phyloP scores from a whole-genome alignment of 2,329 filamentous ascomycete genomes.

The Colletotrichum plurivorum region DNA sequence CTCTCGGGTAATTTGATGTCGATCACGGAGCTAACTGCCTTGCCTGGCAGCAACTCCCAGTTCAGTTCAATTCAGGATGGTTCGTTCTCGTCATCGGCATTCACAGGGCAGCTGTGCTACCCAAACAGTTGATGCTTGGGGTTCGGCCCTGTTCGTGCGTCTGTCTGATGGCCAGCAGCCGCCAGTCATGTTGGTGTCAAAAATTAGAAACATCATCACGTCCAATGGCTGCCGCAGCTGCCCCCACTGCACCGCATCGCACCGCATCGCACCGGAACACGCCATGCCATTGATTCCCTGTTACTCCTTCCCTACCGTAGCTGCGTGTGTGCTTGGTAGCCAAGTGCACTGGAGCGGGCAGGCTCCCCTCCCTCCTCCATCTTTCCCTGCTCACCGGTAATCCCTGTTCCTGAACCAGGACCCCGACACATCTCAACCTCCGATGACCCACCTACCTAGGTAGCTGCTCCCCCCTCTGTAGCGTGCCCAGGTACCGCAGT shows the following conservation, averaged over 20 bases:
- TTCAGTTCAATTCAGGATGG: background rate
- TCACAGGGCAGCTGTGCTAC: background rate
- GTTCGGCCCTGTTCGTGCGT: too few species aligned
- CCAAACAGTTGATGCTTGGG: background rate
- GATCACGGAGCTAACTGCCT: background rate
- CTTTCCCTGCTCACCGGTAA: background rate
- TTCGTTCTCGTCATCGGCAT: slow-evolving; percentile 31
- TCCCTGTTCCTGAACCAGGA: slow-evolving; percentile 7
- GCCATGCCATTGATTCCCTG: background rate
- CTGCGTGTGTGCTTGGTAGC: background rate
- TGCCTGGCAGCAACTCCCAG: too few species aligned
- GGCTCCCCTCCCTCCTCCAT: background rate
- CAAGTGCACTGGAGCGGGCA: background rate
- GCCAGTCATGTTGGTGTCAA: slow-evolving; percentile 6
- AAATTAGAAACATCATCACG: slow-evolving; percentile 28
- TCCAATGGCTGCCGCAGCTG: slow-evolving; percentile 19
- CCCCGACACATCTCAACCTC: slow-evolving; percentile 34
- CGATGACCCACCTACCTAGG: slow-evolving; percentile 20
- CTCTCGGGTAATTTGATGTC: slow-evolving; percentile 13
- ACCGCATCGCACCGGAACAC: background rate
- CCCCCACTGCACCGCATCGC: slow-evolving; percentile 23
- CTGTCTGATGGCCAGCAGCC: background rate
- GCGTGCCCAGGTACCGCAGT: background rate
- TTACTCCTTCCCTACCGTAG: background rate
- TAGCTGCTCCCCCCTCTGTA: slow-evolving; percentile 15